Evolutionary conservation across 768 basidiomycete genomes (phyloP).

Genomic region (Pisolithus sp.): DNA sequence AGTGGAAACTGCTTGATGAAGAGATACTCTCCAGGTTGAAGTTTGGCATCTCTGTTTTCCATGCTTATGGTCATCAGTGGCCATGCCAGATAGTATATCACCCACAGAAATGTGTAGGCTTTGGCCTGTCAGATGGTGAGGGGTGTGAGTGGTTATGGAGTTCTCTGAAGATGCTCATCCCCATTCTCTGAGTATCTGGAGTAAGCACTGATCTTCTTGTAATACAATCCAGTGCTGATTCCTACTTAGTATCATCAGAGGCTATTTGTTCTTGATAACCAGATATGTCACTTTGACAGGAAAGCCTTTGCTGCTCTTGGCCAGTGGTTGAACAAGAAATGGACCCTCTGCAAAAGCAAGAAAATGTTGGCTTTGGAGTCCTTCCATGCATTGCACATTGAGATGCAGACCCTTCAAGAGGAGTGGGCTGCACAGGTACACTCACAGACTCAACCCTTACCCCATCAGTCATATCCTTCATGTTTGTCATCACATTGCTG

Average conservation of each 20-base stretch:
- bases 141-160: slow-evolving; percentile 32
- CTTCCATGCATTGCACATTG: not conserved
- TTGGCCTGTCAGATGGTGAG: slow-evolving; percentile 32
- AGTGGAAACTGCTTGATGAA: no score
- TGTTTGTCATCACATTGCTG: not conserved
- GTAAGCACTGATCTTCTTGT: slow-evolving; percentile 7
- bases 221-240: not conserved
- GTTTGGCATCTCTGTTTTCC: slow-evolving; percentile 26
- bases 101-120: slow-evolving; percentile 21
- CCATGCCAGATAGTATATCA: slow-evolving; percentile 31
- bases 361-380: not conserved
- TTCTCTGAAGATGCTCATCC: slow-evolving; percentile 15
- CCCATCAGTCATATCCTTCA: not conserved
- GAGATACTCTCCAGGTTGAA: no score
- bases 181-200: slow-evolving; percentile 10
- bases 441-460: slow-evolving; percentile 1
- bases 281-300: slow-evolving; percentile 1
- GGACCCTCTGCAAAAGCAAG: not conserved
- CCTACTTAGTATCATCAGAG: slow-evolving; percentile 5
- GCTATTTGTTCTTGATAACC: slow-evolving; percentile 7
- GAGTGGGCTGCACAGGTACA: slow-evolving; percentile 3
- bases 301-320: not conserved
- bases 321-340: slow-evolving; percentile 4
- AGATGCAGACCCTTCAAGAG: not conserved
- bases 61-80: slow-evolving; percentile 32